Evolutionary conservation across 371 early-diverging fungal species (phyloP), one percentile per base, ranked within the genome.

Genomic region (Lichtheimia corymbifera): DNA sequence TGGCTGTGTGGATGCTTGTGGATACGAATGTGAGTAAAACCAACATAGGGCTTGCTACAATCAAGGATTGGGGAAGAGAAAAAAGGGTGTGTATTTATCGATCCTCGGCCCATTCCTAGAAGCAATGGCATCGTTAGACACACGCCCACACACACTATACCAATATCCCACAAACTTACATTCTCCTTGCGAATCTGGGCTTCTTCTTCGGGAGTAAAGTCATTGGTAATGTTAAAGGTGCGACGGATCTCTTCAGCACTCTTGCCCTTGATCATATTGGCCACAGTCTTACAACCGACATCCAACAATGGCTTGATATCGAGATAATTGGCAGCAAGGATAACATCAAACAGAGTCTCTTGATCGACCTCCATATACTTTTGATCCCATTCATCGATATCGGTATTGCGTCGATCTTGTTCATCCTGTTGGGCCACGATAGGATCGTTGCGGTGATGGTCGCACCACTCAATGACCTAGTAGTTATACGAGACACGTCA

Each of bases 191-290:
- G 82, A 72, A 92, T 91, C 73, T 91, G 88, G 55, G 89, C 95
- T 79, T 91, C 94, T 76, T 98, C 97, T 80, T 97, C 98, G 17
- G 92, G 91, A 2, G 96, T 97, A 67, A 97, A 97, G 75, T 97
- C 97, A 70, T 93, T 93, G 58, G 85, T 85, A 65, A 98, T 96
- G 75, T 95, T 96, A 82, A 98, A 98, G 58, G 86, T 87, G 65
- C 90, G 89, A 62, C 98, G 88, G 65, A 97, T 94, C 69, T 98
- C 96, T 72, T 97, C 95, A 15, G 94, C 91, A 25, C 88, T 84
- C 83, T 96, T 97, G 52, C 87, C 96, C 69, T 94, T 94, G 82
- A 98, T 97, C 95, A 96, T 93, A 72, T 96, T 96, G 60, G 98
- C 98, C 54, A 97, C 95, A 17, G 93, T 97, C 83, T 96, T 97